Evolutionary conservation across 2,329 filamentous ascomycete species (phyloP).

Genomic region (Penicillium digitatum): DNA sequence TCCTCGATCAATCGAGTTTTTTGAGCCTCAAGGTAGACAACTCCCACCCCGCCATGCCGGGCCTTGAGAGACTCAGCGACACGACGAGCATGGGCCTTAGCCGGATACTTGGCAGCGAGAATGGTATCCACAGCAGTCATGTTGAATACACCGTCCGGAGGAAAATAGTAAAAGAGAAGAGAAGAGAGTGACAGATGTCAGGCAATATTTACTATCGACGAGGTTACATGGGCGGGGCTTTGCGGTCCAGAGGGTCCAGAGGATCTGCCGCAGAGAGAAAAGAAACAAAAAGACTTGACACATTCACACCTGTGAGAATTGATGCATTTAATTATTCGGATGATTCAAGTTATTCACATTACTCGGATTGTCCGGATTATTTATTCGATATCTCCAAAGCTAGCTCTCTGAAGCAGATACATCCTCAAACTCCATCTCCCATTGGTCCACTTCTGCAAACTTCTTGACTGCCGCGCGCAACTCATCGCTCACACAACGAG

Average conservation of each 20-base stretch:
- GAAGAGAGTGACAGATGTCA: neutral
- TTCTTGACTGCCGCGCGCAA: slow-evolving; percentile 35
- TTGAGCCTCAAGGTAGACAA: slow-evolving; percentile 85
- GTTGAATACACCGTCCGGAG: slow-evolving; percentile 2
- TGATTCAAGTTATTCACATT: neutral
- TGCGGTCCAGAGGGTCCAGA: too few species aligned
- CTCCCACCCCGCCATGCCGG: slow-evolving; percentile 60
- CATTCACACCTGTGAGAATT: neutral
- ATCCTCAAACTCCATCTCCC: slow-evolving; percentile 46
- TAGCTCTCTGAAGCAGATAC: slow-evolving; percentile 28
- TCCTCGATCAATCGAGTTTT: slow-evolving; percentile 80
- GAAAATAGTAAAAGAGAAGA: neutral
- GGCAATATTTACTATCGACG: slow-evolving; percentile 1
- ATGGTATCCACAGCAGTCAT: slow-evolving; percentile 40
- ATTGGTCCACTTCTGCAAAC: slow-evolving; percentile 42
- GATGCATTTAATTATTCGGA: neutral
- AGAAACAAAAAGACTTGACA: neutral
- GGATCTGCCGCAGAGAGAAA: slow-evolving; percentile 2
- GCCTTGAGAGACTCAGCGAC: slow-evolving; percentile 75
- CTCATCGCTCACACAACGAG: slow-evolving; percentile 35
- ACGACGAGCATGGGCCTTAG: slow-evolving; percentile 77
- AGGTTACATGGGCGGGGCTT: slow-evolving; percentile 24
- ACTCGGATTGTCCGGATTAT: neutral
- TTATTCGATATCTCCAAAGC: slow-evolving; percentile 6
- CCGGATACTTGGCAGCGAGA: slow-evolving; percentile 65